phyloP scores from a whole-genome alignment of 768 basidiomycete genomes.

The Termitomyces sp. region DNA sequence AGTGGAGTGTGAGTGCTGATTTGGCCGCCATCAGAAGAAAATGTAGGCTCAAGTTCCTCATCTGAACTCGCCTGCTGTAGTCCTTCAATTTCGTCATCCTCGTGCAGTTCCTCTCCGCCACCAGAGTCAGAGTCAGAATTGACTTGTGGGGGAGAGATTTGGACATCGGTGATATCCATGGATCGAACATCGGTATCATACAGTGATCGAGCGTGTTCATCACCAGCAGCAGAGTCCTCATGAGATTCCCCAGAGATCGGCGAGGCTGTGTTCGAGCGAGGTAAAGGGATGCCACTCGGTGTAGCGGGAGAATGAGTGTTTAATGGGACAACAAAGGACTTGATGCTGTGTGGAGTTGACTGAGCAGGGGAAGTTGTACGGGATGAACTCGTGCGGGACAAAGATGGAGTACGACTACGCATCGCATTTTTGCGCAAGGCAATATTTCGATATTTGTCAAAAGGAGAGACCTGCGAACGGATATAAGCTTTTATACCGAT shows the following conservation, averaged over 20 bases:
- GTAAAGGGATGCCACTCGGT: slow-evolving; percentile 43
- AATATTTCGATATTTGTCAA: slow-evolving; percentile 60
- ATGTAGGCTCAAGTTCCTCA: slow-evolving; percentile 51
- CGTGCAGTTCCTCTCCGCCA: slow-evolving; percentile 8
- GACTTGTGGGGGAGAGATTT: slow-evolving; percentile 34
- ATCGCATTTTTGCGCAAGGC: slow-evolving; percentile 45
- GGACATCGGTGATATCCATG: slow-evolving; percentile 51
- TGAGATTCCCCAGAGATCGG: slow-evolving; percentile 31
- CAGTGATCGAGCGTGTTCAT: slow-evolving; percentile 21
- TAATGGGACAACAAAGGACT: slow-evolving; percentile 36
- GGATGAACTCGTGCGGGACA: slow-evolving; percentile 57
- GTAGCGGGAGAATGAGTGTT: slow-evolving; percentile 39
- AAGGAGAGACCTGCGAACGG: slow-evolving; percentile 48
- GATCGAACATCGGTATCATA: slow-evolving; percentile 31
- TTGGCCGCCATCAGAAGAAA: slow-evolving; percentile 59
- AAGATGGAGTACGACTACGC: slow-evolving; percentile 59
- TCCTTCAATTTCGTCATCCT: slow-evolving; percentile 12
- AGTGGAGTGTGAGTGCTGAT: slow-evolving; percentile 25
- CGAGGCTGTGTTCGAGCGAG: slow-evolving; percentile 44
- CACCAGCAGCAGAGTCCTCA: slow-evolving; percentile 14
- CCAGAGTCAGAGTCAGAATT: slow-evolving; percentile 10
- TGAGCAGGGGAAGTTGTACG: slow-evolving; percentile 54
- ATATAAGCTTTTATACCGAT: neutral
- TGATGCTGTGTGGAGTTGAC: slow-evolving; percentile 57
- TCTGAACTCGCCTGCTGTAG: slow-evolving; percentile 12